Percentiles rank a stretch among this genome's conserved stretches.
Evolutionary conservation across 2,329 filamentous ascomycete species (phyloP).

Genomic region (Neurospora sp.): DNA sequence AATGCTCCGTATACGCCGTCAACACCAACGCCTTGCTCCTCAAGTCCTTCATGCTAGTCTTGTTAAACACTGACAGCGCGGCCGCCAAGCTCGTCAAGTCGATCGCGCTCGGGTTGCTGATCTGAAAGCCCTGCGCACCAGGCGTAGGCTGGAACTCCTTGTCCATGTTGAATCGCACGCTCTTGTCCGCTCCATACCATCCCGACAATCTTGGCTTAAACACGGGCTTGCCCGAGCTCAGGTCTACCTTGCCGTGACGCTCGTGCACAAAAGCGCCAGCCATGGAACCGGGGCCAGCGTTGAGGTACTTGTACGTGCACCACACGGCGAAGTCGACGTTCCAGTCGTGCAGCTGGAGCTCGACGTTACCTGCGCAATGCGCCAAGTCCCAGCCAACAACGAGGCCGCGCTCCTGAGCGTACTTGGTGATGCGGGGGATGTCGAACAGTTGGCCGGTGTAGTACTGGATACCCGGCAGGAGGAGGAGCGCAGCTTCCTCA

Average conservation of each 20-base stretch:
- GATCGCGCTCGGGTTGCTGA: slow-evolving; percentile 61
- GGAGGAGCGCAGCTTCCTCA: slow-evolving; percentile 59
- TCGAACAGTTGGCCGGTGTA: slow-evolving; percentile 87
- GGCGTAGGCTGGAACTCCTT: slow-evolving; percentile 67
- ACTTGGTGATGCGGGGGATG: slow-evolving; percentile 65
- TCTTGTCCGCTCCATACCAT: slow-evolving; percentile 81
- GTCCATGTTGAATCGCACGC: slow-evolving; percentile 71
- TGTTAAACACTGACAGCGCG: slow-evolving; percentile 62
- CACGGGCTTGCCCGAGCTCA: slow-evolving; percentile 30
- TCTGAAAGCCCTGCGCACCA: slow-evolving; percentile 41
- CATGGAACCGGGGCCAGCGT: slow-evolving; percentile 73
- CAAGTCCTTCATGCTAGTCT: slow-evolving; percentile 59
- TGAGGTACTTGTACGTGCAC: slow-evolving; percentile 95
- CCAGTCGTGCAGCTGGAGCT: slow-evolving; percentile 74
- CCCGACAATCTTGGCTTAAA: slow-evolving; percentile 63
- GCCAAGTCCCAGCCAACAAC: slow-evolving; percentile 80
- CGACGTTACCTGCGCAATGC: slow-evolving; percentile 77
- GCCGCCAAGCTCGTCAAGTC: slow-evolving; percentile 68
- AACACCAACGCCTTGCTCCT: slow-evolving; percentile 61
- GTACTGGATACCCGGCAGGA: slow-evolving; percentile 83
- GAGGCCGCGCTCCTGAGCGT: slow-evolving; percentile 63
- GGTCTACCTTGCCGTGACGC: slow-evolving; percentile 48
- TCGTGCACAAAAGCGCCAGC: slow-evolving; percentile 75
- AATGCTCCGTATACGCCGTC: slow-evolving; percentile 66
- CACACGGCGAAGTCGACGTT: slow-evolving; percentile 84